Base-by-base conservation (phyloP, 495 filamentous ascomycete genomes). In the Penicillium fimorum region DNA sequence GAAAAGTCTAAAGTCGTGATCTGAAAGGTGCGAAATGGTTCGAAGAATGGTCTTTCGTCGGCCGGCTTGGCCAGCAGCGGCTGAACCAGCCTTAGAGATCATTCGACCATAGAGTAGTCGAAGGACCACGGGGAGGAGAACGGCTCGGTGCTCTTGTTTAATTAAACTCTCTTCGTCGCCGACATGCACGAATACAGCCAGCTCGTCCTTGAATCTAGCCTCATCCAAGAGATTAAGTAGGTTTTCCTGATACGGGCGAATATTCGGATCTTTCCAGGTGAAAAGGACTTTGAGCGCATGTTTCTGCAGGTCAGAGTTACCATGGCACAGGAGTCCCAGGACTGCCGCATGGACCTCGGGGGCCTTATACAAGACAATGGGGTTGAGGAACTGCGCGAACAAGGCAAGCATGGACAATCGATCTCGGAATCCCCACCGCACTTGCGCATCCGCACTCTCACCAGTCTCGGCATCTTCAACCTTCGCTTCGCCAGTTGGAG, bases 171-270 rank as follows among this genome's bases (percentile, higher is more conserved):
- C 86, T 9, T 91, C 88, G 6, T 77, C 66, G 11, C 76, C 80
- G 29, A 82, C 71, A 63, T 91, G 89, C 47, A 97, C 83, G 53
- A 97, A 87, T 2, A 91, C 83, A 0, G 90, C 83, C 13, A 97
- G 81, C 70, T 97, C 91, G 63, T 97, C 95, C 62, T 90, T 87
- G 73, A 97, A 97, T 43, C 89, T 79, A 3, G 90, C 83, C 56
- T 97, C 94, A 61, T 99, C 95, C 13, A 97, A 79, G 5, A 99
- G 78, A 58, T 93, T 94, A 37, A 90, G 80, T 8, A 99, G 77
- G 58, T 91, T 88, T 61, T 96, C 92, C 57, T 92, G 82, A 64
- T 96, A 97, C 3, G 85, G 84, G 44, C 78, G 79, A 46, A 99
- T 77, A 17, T 78, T 83, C 3, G 87, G 76, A 35, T 82, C 78